A percentile compares a stretch with the other conserved stretches of the same genome.
Evolutionary conservation across 2,329 filamentous ascomycete genomes (phyloP).

Genomic region (Blastomyces emzantsi): DNA sequence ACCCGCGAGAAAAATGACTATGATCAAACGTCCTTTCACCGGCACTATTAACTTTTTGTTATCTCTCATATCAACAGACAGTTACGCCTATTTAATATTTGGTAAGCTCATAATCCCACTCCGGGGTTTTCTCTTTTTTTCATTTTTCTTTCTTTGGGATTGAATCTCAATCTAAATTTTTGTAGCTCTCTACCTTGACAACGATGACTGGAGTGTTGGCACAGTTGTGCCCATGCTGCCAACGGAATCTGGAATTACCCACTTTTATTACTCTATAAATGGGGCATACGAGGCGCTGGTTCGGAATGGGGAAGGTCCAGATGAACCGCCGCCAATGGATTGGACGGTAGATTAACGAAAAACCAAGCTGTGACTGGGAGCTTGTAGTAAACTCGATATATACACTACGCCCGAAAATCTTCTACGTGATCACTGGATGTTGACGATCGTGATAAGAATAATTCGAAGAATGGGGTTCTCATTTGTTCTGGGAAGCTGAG

Average conservation of each 20-base stretch:
- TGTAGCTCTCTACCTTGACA: not conserved
- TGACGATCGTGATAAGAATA: too few relatives aligned
- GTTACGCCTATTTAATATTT: not conserved
- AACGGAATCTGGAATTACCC: not conserved
- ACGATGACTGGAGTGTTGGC: not conserved
- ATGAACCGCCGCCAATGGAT: not conserved
- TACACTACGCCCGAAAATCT: not conserved
- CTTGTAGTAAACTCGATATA: not conserved
- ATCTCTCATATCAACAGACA: not conserved
- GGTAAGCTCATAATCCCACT: not conserved
- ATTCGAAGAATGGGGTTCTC: too few relatives aligned
- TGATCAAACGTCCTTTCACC: not conserved
- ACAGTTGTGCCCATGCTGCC: not conserved
- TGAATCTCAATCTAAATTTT: not conserved
- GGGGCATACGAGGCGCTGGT: not conserved
- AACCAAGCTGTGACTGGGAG: not conserved
- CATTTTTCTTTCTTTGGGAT: too few relatives aligned
- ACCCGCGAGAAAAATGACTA: not conserved
- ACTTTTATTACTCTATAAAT: not conserved
- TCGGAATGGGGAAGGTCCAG: not conserved
- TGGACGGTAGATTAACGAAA: not conserved
- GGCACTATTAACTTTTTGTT: not conserved
- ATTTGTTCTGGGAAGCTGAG: too few relatives aligned
- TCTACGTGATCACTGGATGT: not conserved
- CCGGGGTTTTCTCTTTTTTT: not conserved